Percentiles rank a stretch among this genome's conserved stretches.
Conservation (phyloP, 768 basidiomycete species). For the Collybia sordida region DNA sequence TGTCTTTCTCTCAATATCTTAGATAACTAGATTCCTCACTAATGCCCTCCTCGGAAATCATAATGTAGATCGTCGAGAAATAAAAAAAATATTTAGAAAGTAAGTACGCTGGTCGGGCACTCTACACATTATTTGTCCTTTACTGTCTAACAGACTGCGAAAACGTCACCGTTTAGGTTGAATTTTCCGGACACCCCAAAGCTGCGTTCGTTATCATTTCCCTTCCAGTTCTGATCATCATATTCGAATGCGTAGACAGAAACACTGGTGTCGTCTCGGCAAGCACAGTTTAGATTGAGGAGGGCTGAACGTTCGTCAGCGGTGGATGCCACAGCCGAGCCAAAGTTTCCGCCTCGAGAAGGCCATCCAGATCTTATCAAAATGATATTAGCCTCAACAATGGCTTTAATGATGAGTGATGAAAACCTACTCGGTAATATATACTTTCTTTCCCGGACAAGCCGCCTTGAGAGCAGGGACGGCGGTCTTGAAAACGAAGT, state of each 20-base stretch:
- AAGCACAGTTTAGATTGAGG: slow-evolving; percentile 34
- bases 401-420: background rate
- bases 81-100: too few species aligned
- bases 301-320: slow-evolving; percentile 31
- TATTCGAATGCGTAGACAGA: slow-evolving; percentile 37
- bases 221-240: slow-evolving; percentile 38
- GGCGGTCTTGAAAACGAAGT: slow-evolving; percentile 38
- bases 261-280: slow-evolving; percentile 26
- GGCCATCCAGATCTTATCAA: slow-evolving; percentile 37
- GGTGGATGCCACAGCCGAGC: slow-evolving; percentile 29
- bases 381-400: background rate
- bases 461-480: slow-evolving; percentile 32
- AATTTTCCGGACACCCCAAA: slow-evolving; percentile 38
- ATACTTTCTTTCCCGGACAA: slow-evolving; percentile 36
- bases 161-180: slow-evolving; percentile 22
- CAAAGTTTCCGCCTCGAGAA: slow-evolving; percentile 29
- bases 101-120: too few species aligned
- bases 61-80: too few species aligned
- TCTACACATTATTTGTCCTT: background rate
- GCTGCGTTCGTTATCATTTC: slow-evolving; percentile 34
- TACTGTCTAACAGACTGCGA: slow-evolving; percentile 17
- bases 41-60: too few species aligned
- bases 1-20: background rate
- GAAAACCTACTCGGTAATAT: slow-evolving; percentile 32
- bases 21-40: too few species aligned